Evolutionary conservation across 805 yeast genomes (phyloP), one percentile per base, ranked within the genome.

Genomic region (Ogataea polymorpha): DNA sequence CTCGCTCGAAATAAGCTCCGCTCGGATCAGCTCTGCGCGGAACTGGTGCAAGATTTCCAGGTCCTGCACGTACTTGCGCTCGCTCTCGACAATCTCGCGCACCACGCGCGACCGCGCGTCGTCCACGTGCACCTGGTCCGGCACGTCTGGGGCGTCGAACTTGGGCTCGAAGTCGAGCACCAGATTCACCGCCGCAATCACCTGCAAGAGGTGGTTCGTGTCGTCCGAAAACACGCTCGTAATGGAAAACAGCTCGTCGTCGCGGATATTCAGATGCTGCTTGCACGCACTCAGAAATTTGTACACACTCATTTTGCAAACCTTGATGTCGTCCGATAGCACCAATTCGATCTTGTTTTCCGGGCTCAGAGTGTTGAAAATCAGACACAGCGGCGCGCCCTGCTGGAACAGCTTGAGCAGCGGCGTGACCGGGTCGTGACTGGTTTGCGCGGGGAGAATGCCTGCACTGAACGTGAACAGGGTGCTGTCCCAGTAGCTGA

Each of bases 361-460:
- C 2, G 82, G 81, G 24, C 58, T 59, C 15, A 88, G 72, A 11
- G 79, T 69, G 63, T 93, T 91, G 69, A 84, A 87, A 6, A 91
- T 67, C 30, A 87, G 75, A 62, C 98, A 90, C 30, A 93, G 68
- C 4, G 98, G 96, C 2, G 95, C 82, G 9, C 98, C 99, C 55
- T 86, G 88, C 55, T 91, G 95, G 55, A 93, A 81, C 24, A 93
- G 67, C 50, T 87, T 82, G 79, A 96, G 86, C 31, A 93, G 60
- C 48, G 88, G 90, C 2, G 96, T 88, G 2, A 86, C 97, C 3
- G 98, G 97, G 60, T 93, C 99, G 56, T 86, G 84, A 49, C 76
- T 75, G 45, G 76, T 72, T 48, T 75, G 79, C 5, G 85, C 85
- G 4, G 91, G 95, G 32, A 82, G 70, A 12, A 83, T 80, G 21